phyloP scores from a whole-genome alignment of 2,329 filamentous ascomycete genomes.

The Xylariaceae sp. region DNA sequence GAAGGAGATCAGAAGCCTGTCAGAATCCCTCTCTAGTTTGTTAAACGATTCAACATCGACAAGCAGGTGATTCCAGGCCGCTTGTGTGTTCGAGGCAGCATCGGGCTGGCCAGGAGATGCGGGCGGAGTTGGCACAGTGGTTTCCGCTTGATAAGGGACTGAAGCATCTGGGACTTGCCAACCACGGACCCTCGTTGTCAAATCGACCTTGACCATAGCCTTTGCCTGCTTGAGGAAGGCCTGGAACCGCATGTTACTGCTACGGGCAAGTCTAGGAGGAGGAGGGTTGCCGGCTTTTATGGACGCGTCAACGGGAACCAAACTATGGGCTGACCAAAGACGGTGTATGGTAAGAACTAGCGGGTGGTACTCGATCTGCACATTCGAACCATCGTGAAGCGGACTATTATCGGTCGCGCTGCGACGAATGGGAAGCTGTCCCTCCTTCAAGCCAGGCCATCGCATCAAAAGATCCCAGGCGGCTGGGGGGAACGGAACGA shows the following conservation, averaged over 20 bases:
- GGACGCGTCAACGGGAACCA: slow-evolving; percentile 51
- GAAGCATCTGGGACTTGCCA: slow-evolving; percentile 59
- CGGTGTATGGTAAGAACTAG: slow-evolving; percentile 82
- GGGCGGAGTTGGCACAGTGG: slow-evolving; percentile 34
- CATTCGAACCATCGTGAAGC: slow-evolving; percentile 52
- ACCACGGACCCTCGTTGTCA: slow-evolving; percentile 68
- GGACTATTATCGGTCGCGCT: slow-evolving; percentile 70
- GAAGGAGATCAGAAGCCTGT: slow-evolving; percentile 58
- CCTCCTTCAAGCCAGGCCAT: slow-evolving; percentile 74
- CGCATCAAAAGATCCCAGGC: slow-evolving; percentile 76
- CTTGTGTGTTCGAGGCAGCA: slow-evolving; percentile 24
- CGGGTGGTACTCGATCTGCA: slow-evolving; percentile 79
- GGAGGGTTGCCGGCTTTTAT: slow-evolving; percentile 56
- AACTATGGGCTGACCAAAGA: slow-evolving; percentile 58
- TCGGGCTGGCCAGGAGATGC: slow-evolving; percentile 23
- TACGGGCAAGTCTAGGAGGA: slow-evolving; percentile 64
- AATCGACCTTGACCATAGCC: slow-evolving; percentile 58
- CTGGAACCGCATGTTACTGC: slow-evolving; percentile 63
- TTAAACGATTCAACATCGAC: slow-evolving; percentile 60
- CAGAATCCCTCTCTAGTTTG: slow-evolving; percentile 54
- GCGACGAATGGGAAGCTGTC: slow-evolving; percentile 67
- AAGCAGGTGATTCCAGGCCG: slow-evolving; percentile 42
- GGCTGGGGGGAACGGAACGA: slow-evolving; percentile 68
- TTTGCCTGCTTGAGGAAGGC: slow-evolving; percentile 75
- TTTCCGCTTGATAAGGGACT: slow-evolving; percentile 34